phyloP scores from a whole-genome alignment of 2,329 filamentous ascomycete genomes.

The Cladosporium sp. region DNA sequence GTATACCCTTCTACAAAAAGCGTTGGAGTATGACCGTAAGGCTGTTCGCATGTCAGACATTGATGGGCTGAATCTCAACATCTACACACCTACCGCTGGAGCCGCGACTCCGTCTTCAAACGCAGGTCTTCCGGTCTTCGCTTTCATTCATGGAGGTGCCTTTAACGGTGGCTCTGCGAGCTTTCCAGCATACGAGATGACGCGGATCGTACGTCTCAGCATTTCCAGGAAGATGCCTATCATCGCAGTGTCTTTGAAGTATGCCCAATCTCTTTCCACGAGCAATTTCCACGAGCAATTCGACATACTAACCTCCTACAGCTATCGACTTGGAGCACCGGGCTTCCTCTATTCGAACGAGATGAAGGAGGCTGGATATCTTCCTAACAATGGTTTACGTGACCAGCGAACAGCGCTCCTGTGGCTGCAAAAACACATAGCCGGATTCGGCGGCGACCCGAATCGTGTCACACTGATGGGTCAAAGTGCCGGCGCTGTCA shows the following conservation, averaged over 20 bases:
- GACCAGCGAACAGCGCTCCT: conserved; percentile 32
- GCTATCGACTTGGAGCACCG: conserved; percentile 42
- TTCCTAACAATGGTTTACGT: conserved; percentile 21
- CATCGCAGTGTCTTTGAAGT: conserved; percentile 35
- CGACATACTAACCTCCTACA: conserved; percentile 11
- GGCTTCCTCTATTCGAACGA: conserved; percentile 33
- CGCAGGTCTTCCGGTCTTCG: conserved; percentile 43
- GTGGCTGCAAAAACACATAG: conserved; percentile 34
- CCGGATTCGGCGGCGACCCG: conserved; percentile 34
- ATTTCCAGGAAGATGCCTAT: conserved; percentile 40
- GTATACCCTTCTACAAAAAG: conserved; percentile 44
- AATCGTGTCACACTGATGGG: conserved; percentile 38
- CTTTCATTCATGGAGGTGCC: conserved; percentile 50
- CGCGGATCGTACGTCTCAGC: conserved; percentile 41
- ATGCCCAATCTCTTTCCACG: background rate
- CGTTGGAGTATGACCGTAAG: conserved; percentile 34
- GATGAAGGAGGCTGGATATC: conserved; percentile 20
- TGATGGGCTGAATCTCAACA: conserved; percentile 48
- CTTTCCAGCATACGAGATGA: conserved; percentile 48
- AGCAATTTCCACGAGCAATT: background rate
- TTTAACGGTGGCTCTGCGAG: conserved; percentile 45
- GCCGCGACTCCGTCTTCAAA: conserved; percentile 7
- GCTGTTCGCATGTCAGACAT: conserved; percentile 33
- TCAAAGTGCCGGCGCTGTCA: conserved; percentile 45
- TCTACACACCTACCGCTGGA: conserved; percentile 36